Percentiles rank a stretch among this genome's conserved stretches.
These are phyloP conservation scores for Leucoagaricus sp. DNA, from an alignment of 1,284 basidiomycete species.

Conservation along the genomic window DNA sequence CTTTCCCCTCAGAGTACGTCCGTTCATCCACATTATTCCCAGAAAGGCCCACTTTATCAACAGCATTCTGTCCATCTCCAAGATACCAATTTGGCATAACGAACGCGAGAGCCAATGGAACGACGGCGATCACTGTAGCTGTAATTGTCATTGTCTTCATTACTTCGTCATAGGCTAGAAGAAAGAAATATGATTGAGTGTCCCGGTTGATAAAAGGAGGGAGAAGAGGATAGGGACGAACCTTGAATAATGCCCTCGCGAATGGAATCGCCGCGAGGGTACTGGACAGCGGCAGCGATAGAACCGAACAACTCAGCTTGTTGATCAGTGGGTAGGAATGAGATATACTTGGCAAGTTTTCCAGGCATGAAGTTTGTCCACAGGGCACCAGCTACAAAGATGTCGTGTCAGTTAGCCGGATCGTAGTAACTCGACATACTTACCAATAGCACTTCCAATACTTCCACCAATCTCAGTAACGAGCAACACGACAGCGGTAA, in stretches of 20 bases:
- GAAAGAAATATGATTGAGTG: not conserved
- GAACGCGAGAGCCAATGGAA: slow-evolving; percentile 41
- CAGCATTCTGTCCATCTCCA: slow-evolving; percentile 46
- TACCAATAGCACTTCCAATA: slow-evolving; percentile 69
- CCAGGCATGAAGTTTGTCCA: slow-evolving; percentile 63
- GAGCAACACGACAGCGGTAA: slow-evolving; percentile 80
- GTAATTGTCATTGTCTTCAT: slow-evolving; percentile 56
- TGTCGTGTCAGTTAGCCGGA: not conserved
- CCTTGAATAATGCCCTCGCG: slow-evolving; percentile 59
- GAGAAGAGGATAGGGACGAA: slow-evolving; percentile 23
- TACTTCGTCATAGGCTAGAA: slow-evolving; percentile 50
- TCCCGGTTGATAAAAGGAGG: too few species aligned
- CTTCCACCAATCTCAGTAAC: slow-evolving; percentile 79
- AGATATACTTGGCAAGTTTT: slow-evolving; percentile 55
- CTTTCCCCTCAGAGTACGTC: too few species aligned
- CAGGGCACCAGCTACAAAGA: slow-evolving; percentile 53
- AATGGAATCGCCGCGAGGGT: slow-evolving; percentile 52
- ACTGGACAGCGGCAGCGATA: slow-evolving; percentile 47
- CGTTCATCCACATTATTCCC: too few species aligned
- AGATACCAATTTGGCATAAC: slow-evolving; percentile 50
- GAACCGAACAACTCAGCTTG: slow-evolving; percentile 48
- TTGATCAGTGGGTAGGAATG: slow-evolving; percentile 38
- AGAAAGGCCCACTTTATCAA: slow-evolving; percentile 34
- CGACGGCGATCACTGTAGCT: slow-evolving; percentile 41
- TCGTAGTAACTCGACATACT: too few species aligned